These are phyloP conservation scores for Solanum raphanifolium DNA, from an alignment of 257 asterid species.

Conservation along the genomic window DNA sequence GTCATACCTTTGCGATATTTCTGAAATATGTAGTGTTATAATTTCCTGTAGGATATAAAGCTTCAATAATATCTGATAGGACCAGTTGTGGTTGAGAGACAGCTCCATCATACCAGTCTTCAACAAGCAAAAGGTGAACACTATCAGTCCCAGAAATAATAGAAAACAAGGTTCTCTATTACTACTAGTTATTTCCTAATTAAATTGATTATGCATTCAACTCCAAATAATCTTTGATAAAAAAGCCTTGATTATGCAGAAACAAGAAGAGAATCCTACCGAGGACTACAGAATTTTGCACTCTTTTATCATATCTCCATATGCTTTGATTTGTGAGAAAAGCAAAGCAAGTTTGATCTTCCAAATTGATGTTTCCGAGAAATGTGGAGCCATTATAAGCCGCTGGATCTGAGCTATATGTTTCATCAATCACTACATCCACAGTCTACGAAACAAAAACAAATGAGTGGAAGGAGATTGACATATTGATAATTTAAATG, in stretches of 20 bases:
- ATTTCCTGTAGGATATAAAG: conserved; percentile 64
- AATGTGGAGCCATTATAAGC: conserved; percentile 52
- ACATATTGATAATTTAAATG: neutral
- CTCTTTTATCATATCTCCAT: conserved; percentile 84
- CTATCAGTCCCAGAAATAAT: neutral
- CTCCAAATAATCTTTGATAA: neutral
- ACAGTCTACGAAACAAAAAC: conserved; percentile 35
- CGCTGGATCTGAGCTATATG: conserved; percentile 43
- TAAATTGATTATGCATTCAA: neutral
- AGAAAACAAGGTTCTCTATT: neutral
- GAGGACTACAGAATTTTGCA: conserved; percentile 37
- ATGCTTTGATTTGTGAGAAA: conserved; percentile 70
- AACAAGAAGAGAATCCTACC: conserved; percentile 32
- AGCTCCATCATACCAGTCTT: conserved; percentile 94
- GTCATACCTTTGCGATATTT: conserved; percentile 74
- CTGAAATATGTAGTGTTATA: conserved; percentile 56
- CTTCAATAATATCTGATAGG: conserved; percentile 71
- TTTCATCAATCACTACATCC: conserved; percentile 90
- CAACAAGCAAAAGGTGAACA: neutral
- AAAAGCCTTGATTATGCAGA: neutral
- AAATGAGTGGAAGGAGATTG: neutral
- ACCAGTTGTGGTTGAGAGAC: conserved; percentile 87
- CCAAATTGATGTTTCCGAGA: conserved; percentile 45
- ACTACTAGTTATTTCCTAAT: neutral
- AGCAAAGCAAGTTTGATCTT: conserved; percentile 78